Percentiles rank a stretch among this genome's conserved stretches.
Evolutionary conservation across 164 flowering plant genomes (phyloP).

Genomic region (Paratinospora sagittata): DNA sequence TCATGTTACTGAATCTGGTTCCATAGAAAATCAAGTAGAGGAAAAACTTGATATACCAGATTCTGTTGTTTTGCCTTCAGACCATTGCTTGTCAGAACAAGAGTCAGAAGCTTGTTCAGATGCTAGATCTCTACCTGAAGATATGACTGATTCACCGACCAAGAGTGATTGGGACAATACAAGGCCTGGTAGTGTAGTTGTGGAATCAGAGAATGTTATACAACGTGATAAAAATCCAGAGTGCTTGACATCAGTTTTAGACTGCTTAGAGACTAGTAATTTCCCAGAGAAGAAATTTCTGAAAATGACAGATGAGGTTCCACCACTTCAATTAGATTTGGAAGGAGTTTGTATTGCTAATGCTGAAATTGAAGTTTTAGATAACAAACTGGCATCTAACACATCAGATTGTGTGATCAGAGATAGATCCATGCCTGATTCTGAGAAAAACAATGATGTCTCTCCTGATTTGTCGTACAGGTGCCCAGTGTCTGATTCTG

Average conservation of each 20-base stretch:
- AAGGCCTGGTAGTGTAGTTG: conserved; percentile 15
- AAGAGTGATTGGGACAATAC: conserved; percentile 11
- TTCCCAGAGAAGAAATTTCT: conserved; percentile 16
- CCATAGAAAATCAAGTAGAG: conserved; percentile 8
- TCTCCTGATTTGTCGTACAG: conserved; percentile 17
- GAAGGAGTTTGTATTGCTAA: conserved; percentile 17
- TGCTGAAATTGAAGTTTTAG: conserved; percentile 17
- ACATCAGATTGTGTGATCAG: conserved; percentile 14
- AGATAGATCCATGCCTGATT: conserved; percentile 6
- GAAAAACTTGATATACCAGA: conserved; percentile 16
- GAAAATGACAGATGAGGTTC: conserved; percentile 18
- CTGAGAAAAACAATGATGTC: conserved; percentile 11
- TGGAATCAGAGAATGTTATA: conserved; percentile 16
- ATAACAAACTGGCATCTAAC: conserved; percentile 10
- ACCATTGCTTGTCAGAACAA: conserved; percentile 17
- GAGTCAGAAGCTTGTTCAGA: conserved; percentile 16
- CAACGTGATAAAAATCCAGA: conserved; percentile 14
- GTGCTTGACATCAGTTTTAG: conserved; percentile 7
- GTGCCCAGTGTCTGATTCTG: conserved; percentile 1
- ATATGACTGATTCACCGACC: conserved; percentile 9
- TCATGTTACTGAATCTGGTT: conserved; percentile 20
- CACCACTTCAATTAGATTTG: conserved; percentile 19
- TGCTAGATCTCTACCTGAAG: conserved; percentile 9
- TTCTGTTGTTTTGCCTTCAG: conserved; percentile 12
- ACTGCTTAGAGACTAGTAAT: conserved; percentile 14